phyloP scores from a whole-genome alignment of 371 early-diverging fungal genomes.

The Lichtheimia corymbifera region DNA sequence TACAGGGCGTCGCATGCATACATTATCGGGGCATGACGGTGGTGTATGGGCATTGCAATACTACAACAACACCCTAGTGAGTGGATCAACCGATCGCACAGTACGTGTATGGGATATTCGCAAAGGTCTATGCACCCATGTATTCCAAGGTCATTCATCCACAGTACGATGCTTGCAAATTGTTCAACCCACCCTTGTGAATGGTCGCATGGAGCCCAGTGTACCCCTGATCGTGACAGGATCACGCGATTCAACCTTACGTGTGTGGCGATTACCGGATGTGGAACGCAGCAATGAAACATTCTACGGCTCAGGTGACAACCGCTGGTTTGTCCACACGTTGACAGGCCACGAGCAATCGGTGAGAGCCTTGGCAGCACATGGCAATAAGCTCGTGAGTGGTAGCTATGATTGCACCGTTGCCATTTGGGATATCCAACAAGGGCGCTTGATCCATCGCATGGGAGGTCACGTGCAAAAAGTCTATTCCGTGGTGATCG shows the following conservation, averaged over 20 bases:
- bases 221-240: constrained; percentile 93
- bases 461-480: constrained; percentile 89
- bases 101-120: constrained; percentile 97
- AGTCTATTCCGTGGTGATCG: constrained; percentile 91
- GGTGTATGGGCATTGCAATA: constrained; percentile 98
- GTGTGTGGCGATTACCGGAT: constrained; percentile 94
- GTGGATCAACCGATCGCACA: constrained; percentile 96
- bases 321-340: constrained; percentile 69
- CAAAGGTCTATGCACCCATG: constrained; percentile 82
- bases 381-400: constrained; percentile 86
- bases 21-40: constrained; percentile 92
- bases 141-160: constrained; percentile 92
- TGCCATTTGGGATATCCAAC: constrained; percentile 89
- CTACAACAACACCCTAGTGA: constrained; percentile 83
- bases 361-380: constrained; percentile 93
- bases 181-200: constrained; percentile 71
- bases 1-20: constrained; percentile 69
- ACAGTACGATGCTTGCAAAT: constrained; percentile 96
- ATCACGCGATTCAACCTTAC: constrained; percentile 93
- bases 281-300: constrained; percentile 61
- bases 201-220: constrained; percentile 61
- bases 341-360: constrained; percentile 88
- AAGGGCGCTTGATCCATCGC: constrained; percentile 66
- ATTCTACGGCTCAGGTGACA: constrained; percentile 39
- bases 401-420: constrained; percentile 97